phyloP scores from a whole-genome alignment of 352 stramenopile genomes.

The Globisporangium radiosum region DNA sequence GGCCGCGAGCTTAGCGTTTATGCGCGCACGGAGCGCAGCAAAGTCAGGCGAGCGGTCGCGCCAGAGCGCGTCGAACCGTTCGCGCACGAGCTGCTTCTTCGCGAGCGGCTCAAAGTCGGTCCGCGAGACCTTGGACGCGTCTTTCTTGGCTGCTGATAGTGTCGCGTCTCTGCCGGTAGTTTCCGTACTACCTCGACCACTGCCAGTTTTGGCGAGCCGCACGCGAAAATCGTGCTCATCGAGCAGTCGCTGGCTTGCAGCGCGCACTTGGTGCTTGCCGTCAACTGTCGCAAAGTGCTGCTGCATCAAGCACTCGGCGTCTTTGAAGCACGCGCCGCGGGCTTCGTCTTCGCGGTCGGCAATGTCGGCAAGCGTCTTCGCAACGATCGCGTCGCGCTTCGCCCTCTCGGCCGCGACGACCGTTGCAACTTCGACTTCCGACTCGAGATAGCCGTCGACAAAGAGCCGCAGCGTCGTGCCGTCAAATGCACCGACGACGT shows the following conservation, averaged over 20 bases:
- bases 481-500: constrained; percentile 87
- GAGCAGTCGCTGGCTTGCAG: constrained; percentile 55
- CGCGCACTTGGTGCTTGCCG: constrained; percentile 56
- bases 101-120: constrained; percentile 73
- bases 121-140: constrained; percentile 49
- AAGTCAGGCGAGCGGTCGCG: constrained; percentile 49
- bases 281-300: constrained; percentile 68
- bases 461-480: constrained; percentile 81
- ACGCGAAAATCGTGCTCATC: constrained; percentile 83
- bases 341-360: constrained; percentile 66
- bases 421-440: constrained; percentile 64
- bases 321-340: constrained; percentile 63
- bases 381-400: constrained; percentile 52
- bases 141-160: constrained; percentile 40
- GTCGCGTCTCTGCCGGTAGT: neutral
- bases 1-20: constrained; percentile 67
- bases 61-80: constrained; percentile 65
- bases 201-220: constrained; percentile 38
- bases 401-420: constrained; percentile 66
- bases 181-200: neutral
- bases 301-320: constrained; percentile 59
- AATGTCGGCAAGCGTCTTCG: constrained; percentile 77
- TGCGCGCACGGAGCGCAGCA: constrained; percentile 54
- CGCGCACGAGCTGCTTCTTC: constrained; percentile 75
- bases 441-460: constrained; percentile 66